Evolutionary conservation across 2,329 filamentous ascomycete species (phyloP), one percentile per base, ranked within the genome.

Genomic region (Didymella segeticola): DNA sequence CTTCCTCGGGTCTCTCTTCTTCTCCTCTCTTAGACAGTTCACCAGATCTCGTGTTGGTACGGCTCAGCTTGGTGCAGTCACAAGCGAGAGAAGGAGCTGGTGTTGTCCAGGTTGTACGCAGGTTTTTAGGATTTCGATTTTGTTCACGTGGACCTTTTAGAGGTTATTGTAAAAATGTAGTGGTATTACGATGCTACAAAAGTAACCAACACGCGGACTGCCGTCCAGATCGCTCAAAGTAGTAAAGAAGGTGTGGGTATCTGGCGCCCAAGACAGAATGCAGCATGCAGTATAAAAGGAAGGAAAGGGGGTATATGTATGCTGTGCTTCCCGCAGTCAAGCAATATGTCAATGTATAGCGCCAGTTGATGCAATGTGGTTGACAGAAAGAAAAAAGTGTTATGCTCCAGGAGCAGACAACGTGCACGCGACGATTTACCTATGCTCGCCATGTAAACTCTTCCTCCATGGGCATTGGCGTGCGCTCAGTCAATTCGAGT

Each of bases 401-500:
- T 5, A 23, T n/a, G 14, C 9, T 19, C 20, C 12, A 3, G 5
- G 19, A 4, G 20, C 5, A 23, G 7, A 26, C 25, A 26, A 10
- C 5, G 10, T 10, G 25, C 25, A 10, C 19, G n/a, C 20, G 10
- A n/a, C 12, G 2, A 10, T 27, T 7, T 36, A 10, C n/a, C 58
- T 43, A 68, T 15, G 58, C 67, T 3, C 69, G 66, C 74, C 74
- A 76, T 30, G 68, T 38, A 38, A 62, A 68, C 54, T 76, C 74
- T 57, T 77, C 74, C 15, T 75, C 74, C 53, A 75, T 69, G 2
- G 73, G 73, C 74, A 75, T 70, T 0, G 72, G 73, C 22, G 72
- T 72, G 11, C 71, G 57, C 10, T 65, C 60, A 9, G 60, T 51
- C 27, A 74, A 46, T 37, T 74, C 71, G 11, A 74, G 53, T 29